phyloP scores from a whole-genome alignment of 805 yeast species.

The Clavispora fructus region DNA sequence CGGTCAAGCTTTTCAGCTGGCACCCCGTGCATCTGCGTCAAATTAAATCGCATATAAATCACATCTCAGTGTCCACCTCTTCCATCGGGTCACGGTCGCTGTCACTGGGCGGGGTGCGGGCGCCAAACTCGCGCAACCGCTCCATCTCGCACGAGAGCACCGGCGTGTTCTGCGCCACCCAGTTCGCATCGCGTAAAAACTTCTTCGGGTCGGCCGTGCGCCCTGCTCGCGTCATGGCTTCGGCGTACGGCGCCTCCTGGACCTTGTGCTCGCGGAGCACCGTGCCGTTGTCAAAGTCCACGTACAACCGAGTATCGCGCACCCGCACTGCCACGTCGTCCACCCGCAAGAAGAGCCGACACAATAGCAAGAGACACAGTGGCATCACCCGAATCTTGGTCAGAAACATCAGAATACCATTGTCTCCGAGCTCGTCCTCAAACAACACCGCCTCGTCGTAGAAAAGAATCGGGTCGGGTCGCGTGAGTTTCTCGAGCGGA shows the following conservation, averaged over 20 bases:
- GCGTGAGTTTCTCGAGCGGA: slow-evolving; percentile 65
- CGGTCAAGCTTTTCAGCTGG: too few relatives aligned
- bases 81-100: neutral
- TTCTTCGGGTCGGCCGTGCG: slow-evolving; percentile 36
- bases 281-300: slow-evolving; percentile 62
- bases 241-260: slow-evolving; percentile 39
- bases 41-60: too few relatives aligned
- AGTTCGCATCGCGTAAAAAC: slow-evolving; percentile 62
- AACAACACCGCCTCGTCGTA: slow-evolving; percentile 84
- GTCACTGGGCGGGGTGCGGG: neutral
- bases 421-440: slow-evolving; percentile 96
- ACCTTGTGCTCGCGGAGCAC: slow-evolving; percentile 75
- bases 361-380: slow-evolving; percentile 64
- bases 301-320: slow-evolving; percentile 76
- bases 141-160: slow-evolving; percentile 25
- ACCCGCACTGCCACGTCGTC: slow-evolving; percentile 85
- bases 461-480: slow-evolving; percentile 80
- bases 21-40: too few relatives aligned
- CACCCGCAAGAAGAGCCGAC: slow-evolving; percentile 78
- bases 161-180: slow-evolving; percentile 65
- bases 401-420: slow-evolving; percentile 77
- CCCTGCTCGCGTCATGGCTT: slow-evolving; percentile 22
- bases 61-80: too few relatives aligned
- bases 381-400: slow-evolving; percentile 88
- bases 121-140: slow-evolving; percentile 1